Evolutionary conservation across 352 stramenopile genomes (phyloP).

Genomic region (Phytopythium boreale): DNA sequence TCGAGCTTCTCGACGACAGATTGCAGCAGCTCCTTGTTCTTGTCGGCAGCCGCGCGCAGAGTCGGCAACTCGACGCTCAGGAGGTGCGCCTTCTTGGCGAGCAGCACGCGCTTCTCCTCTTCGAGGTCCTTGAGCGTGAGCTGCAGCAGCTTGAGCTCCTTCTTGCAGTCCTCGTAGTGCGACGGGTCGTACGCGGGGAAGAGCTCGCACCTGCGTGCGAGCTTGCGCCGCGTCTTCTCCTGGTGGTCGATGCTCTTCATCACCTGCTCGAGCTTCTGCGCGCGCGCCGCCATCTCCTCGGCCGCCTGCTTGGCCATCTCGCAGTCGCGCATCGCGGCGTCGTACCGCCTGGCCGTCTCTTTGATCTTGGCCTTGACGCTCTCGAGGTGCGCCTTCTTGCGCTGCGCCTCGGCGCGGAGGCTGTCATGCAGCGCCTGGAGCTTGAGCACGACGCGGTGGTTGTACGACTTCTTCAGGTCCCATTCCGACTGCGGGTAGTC

Average conservation of each 20-base stretch:
- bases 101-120: constrained; percentile 66
- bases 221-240: constrained; percentile 66
- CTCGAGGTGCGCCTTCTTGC: constrained; percentile 65
- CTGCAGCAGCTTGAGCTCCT: constrained; percentile 62
- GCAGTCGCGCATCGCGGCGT: constrained; percentile 66
- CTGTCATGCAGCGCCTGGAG: constrained; percentile 72
- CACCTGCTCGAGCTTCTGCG: constrained; percentile 66
- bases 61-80: constrained; percentile 52
- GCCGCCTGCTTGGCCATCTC: constrained; percentile 75
- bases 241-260: constrained; percentile 63
- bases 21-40: constrained; percentile 63
- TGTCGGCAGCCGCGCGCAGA: constrained; percentile 43
- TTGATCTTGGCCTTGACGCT: constrained; percentile 55
- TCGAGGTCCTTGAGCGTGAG: constrained; percentile 69
- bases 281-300: constrained; percentile 67
- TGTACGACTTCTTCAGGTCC: constrained; percentile 76
- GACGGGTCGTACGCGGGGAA: constrained; percentile 52
- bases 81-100: constrained; percentile 59
- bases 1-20: constrained; percentile 70
- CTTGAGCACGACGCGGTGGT: constrained; percentile 73
- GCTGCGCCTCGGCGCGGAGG: constrained; percentile 50
- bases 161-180: constrained; percentile 67
- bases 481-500: constrained; percentile 79
- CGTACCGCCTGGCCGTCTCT: constrained; percentile 60
- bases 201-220: constrained; percentile 60